Conservation (phyloP, 805 yeast genomes). For the Zygoascus bituminiphila region DNA sequence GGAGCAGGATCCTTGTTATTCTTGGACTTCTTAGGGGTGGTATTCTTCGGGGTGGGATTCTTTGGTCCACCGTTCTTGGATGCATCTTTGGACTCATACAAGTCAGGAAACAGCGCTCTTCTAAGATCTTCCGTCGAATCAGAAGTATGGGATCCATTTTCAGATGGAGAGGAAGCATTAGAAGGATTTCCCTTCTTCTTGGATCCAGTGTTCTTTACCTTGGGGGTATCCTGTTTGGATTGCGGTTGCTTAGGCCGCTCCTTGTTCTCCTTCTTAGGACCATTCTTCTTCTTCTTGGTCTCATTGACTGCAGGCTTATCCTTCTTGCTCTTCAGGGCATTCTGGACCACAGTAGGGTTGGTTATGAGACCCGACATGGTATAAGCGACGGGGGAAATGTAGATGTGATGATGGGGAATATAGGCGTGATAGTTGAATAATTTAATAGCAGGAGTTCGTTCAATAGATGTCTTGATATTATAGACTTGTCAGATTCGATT, state of each 20-base stretch:
- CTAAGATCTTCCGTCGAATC: conserved; percentile 15
- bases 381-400: no score
- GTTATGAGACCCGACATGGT: conserved; percentile 15
- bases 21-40: conserved; percentile 1
- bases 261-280: conserved; percentile 1
- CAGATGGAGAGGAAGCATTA: not conserved
- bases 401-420: no score
- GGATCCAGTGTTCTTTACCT: not conserved
- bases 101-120: conserved; percentile 20
- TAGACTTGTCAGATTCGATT: not conserved
- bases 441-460: no score
- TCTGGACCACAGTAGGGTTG: conserved; percentile 20
- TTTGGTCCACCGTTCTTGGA: conserved; percentile 8
- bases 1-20: not conserved
- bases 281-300: conserved; percentile 2
- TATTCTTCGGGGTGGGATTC: not conserved
- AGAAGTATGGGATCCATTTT: not conserved
- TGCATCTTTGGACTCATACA: conserved; percentile 6
- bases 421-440: no score
- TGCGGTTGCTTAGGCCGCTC: not conserved
- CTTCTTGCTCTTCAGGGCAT: conserved; percentile 15
- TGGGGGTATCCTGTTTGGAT: not conserved
- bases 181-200: not conserved
- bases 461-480: no score
- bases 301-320: not conserved